A percentile compares a stretch with the other conserved stretches of the same genome.
Evolutionary conservation across 352 stramenopile species (phyloP).

Genomic region (Phytophthora agathidicida): DNA sequence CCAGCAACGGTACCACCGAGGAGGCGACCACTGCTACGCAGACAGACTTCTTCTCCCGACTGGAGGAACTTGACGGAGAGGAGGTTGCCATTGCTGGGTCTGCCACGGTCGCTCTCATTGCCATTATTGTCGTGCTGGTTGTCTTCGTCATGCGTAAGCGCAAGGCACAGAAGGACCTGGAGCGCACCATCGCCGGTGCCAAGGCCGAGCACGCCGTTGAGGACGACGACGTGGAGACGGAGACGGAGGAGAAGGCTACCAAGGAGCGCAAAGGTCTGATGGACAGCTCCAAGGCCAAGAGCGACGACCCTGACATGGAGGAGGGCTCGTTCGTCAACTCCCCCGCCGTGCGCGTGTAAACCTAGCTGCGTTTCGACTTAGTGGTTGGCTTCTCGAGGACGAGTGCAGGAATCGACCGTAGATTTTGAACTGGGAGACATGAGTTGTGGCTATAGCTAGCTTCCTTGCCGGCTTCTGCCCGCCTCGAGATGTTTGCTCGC

Average conservation of each 20-base stretch:
- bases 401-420: constrained; percentile 38
- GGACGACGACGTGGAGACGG: constrained; percentile 62
- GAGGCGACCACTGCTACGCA: constrained; percentile 50
- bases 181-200: constrained; percentile 80
- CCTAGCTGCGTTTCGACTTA: constrained; percentile 31
- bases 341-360: constrained; percentile 75
- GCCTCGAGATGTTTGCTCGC: constrained; percentile 32
- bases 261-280: constrained; percentile 77
- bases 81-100: constrained; percentile 74
- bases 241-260: constrained; percentile 56
- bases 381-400: constrained; percentile 37
- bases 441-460: constrained; percentile 31
- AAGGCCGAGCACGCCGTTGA: constrained; percentile 81
- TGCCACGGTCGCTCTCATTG: constrained; percentile 64
- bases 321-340: constrained; percentile 88
- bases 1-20: constrained; percentile 55
- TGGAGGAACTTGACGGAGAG: constrained; percentile 68
- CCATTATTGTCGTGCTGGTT: constrained; percentile 65
- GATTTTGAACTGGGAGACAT: constrained; percentile 44
- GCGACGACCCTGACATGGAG: constrained; percentile 61
- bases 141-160: constrained; percentile 81
- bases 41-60: constrained; percentile 70
- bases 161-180: constrained; percentile 79
- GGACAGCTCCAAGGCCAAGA: constrained; percentile 74
- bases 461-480: constrained; percentile 36